These are phyloP conservation scores for Sindora glabra DNA, from an alignment of 306 rosid genomes.

Conservation along the genomic window DNA sequence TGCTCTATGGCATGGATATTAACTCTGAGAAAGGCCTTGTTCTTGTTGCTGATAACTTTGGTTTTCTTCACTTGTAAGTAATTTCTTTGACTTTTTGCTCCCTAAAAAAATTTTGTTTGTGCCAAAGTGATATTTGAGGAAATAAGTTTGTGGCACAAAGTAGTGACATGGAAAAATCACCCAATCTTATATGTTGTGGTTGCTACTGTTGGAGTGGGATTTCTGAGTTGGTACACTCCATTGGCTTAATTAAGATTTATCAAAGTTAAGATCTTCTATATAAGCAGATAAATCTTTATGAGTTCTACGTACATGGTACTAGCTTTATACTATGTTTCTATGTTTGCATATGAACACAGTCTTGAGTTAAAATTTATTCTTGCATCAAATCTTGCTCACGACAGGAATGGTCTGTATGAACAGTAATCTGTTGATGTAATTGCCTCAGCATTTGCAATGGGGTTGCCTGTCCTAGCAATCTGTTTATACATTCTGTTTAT, in stretches of 20 bases:
- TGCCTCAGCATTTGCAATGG: neutral
- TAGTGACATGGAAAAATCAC: neutral
- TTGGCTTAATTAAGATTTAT: too few relatives aligned
- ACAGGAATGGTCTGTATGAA: too few relatives aligned
- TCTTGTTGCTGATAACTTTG: constrained; percentile 81
- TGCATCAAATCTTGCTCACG: neutral
- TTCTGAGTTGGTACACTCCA: too few relatives aligned
- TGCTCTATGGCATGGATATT: constrained; percentile 96
- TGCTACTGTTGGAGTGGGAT: too few relatives aligned
- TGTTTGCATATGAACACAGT: neutral
- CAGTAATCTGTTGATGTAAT: neutral
- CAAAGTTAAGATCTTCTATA: too few relatives aligned
- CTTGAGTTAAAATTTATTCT: neutral
- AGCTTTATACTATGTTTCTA: neutral
- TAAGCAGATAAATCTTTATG: too few relatives aligned
- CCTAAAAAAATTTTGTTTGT: neutral
- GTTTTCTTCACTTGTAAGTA: constrained; percentile 69
- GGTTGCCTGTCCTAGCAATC: too few relatives aligned
- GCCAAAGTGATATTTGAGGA: neutral
- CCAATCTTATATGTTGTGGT: neutral
- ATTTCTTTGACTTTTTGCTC: neutral
- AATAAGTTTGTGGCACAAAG: neutral
- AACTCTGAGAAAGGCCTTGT: constrained; percentile 67
- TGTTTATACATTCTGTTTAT: neutral
- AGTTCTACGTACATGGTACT: neutral